A percentile compares a stretch with the other conserved stretches of the same genome.
These are phyloP conservation scores for Danielozyma ontarioensis DNA, from an alignment of 805 yeast species.

Conservation along the genomic window DNA sequence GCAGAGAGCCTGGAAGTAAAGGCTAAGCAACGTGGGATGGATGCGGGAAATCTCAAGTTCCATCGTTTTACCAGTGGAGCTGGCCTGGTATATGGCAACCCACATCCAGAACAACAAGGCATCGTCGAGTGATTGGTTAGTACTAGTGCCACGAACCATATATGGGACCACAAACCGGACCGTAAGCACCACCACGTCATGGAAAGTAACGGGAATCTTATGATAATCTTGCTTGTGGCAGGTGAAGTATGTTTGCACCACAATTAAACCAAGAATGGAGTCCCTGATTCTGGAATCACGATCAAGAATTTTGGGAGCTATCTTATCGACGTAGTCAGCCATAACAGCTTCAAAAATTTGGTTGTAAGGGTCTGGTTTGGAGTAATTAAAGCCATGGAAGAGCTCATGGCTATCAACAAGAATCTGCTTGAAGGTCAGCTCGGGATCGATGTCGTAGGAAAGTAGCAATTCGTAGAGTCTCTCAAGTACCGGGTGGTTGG, in stretches of 20 bases:
- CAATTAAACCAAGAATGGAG: constrained; percentile 22
- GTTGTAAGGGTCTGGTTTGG: constrained; percentile 23
- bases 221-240: constrained; percentile 2
- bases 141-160: constrained; percentile 21
- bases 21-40: constrained; percentile 23
- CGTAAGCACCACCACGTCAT: constrained; percentile 13
- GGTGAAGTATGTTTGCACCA: constrained; percentile 10
- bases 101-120: constrained; percentile 33
- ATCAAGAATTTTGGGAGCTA: constrained; percentile 21
- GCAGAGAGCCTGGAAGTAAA: constrained; percentile 28
- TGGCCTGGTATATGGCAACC: constrained; percentile 24
- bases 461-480: constrained; percentile 39
- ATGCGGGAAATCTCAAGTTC: constrained; percentile 26
- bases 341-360: constrained; percentile 37
- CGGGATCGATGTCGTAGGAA: constrained; percentile 63
- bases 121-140: constrained; percentile 20
- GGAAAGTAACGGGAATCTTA: constrained; percentile 6
- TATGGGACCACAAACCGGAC: constrained; percentile 32
- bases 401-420: constrained; percentile 34
- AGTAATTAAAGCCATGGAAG: constrained; percentile 28
- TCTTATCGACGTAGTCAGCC: constrained; percentile 36
- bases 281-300: constrained; percentile 23
- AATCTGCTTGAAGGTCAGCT: constrained; percentile 32
- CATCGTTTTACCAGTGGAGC: constrained; percentile 9
- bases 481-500: constrained; percentile 15